Conservation (phyloP, 352 stramenopile species). For the Phytophthora podocarpi region DNA sequence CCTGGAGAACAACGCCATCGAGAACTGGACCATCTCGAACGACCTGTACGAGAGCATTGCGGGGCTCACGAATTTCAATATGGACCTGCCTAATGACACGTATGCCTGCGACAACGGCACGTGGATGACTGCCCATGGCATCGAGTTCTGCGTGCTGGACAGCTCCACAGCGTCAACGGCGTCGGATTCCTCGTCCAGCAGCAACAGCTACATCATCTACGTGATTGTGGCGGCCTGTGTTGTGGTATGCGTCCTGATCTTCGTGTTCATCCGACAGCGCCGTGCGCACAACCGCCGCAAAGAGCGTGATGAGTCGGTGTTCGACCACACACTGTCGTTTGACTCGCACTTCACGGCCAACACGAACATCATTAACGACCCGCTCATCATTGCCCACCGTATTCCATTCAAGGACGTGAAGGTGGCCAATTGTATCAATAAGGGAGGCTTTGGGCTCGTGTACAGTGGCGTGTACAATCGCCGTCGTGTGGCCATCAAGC, state of each 20-base stretch:
- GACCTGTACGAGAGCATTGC: constrained; percentile 46
- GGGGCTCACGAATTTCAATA: constrained; percentile 50
- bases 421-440: constrained; percentile 63
- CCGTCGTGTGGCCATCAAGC: constrained; percentile 70
- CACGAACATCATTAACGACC: constrained; percentile 62
- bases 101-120: constrained; percentile 50
- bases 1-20: constrained; percentile 46
- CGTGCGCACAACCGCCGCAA: constrained; percentile 43
- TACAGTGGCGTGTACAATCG: constrained; percentile 69
- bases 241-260: constrained; percentile 53
- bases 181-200: constrained; percentile 32
- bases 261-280: constrained; percentile 50
- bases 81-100: constrained; percentile 32
- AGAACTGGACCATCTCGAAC: constrained; percentile 51
- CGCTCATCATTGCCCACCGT: constrained; percentile 61
- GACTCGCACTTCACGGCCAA: constrained; percentile 61
- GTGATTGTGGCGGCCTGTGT: constrained; percentile 45
- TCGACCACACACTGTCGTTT: constrained; percentile 64
- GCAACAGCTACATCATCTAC: constrained; percentile 51
- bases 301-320: constrained; percentile 44
- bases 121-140: constrained; percentile 37
- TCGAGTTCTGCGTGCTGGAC: constrained; percentile 48
- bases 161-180: constrained; percentile 22
- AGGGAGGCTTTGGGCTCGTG: constrained; percentile 66
- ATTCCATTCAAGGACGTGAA: constrained; percentile 70